Evolutionary conservation across 2,329 filamentous ascomycete species (phyloP).

Genomic region (Amauroascus verrucosus): DNA sequence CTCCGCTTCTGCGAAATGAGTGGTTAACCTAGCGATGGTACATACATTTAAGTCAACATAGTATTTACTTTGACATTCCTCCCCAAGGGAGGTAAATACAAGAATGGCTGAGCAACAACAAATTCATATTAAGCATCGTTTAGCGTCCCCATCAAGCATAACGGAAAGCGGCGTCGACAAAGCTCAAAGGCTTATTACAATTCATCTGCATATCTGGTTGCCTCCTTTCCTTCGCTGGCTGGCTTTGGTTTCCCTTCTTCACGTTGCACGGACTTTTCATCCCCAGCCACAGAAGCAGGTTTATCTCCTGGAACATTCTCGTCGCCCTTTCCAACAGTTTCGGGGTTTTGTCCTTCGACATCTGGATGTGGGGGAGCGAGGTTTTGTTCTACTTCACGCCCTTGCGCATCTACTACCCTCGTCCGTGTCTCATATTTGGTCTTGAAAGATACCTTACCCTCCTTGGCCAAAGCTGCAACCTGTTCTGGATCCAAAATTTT

Average conservation of each 20-base stretch:
- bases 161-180: not conserved
- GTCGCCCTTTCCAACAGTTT: conserved; percentile 39
- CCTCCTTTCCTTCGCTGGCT: conserved; percentile 40
- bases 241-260: conserved; percentile 35
- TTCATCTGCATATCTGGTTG: conserved; percentile 29
- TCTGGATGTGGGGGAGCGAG: conserved; percentile 47
- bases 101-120: not conserved
- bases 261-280: conserved; percentile 30
- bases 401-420: conserved; percentile 65
- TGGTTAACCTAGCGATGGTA: not conserved
- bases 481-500: conserved; percentile 77
- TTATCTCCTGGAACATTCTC: conserved; percentile 24
- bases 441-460: conserved; percentile 91
- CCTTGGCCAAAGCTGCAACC: conserved; percentile 57
- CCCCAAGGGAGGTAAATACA: not conserved
- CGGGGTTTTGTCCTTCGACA: conserved; percentile 48
- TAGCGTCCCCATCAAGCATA: not conserved
- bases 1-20: not conserved
- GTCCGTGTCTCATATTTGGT: conserved; percentile 94
- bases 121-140: not conserved
- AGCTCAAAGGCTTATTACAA: conserved; percentile 5
- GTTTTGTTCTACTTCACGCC: conserved; percentile 57
- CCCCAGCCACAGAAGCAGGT: conserved; percentile 33
- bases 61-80: not conserved
- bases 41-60: not conserved